These are phyloP conservation scores for Leucoagaricus sp. DNA, from an alignment of 1,284 basidiomycete genomes.

Conservation along the genomic window DNA sequence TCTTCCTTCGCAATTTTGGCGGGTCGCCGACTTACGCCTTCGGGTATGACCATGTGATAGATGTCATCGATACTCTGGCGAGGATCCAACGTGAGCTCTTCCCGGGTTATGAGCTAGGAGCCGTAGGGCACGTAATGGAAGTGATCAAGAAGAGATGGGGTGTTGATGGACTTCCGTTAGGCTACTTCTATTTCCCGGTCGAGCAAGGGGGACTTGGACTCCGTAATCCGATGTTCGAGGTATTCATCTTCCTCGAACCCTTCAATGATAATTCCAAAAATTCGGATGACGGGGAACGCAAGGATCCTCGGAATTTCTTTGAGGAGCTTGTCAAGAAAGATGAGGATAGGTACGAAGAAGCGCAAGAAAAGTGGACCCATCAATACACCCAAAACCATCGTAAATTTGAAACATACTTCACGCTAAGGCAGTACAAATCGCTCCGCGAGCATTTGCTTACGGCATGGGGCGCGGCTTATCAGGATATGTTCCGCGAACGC, in stretches of 20 bases:
- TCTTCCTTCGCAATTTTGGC: conserved; percentile 44
- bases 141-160: conserved; percentile 35
- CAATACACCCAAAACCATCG: not conserved
- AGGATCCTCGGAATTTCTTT: not conserved
- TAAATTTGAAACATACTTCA: not conserved
- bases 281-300: not conserved
- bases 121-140: conserved; percentile 32
- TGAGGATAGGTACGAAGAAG: conserved; percentile 26
- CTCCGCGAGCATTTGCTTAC: not conserved
- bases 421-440: not conserved
- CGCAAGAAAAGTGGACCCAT: not conserved
- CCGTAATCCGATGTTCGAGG: conserved; percentile 39
- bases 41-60: conserved; percentile 32
- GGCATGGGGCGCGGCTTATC: not conserved
- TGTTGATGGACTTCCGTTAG: conserved; percentile 38
- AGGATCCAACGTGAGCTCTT: conserved; percentile 40
- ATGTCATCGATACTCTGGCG: conserved; percentile 36
- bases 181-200: conserved; percentile 46
- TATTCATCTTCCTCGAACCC: conserved; percentile 12
- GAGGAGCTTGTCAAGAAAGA: not conserved
- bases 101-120: conserved; percentile 17
- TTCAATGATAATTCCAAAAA: conserved; percentile 26
- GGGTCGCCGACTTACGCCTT: conserved; percentile 37
- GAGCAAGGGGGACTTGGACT: conserved; percentile 40
- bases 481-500: not conserved